Conservation (phyloP, 192 early-diverging fungal genomes). For the Linnemannia zychae region DNA sequence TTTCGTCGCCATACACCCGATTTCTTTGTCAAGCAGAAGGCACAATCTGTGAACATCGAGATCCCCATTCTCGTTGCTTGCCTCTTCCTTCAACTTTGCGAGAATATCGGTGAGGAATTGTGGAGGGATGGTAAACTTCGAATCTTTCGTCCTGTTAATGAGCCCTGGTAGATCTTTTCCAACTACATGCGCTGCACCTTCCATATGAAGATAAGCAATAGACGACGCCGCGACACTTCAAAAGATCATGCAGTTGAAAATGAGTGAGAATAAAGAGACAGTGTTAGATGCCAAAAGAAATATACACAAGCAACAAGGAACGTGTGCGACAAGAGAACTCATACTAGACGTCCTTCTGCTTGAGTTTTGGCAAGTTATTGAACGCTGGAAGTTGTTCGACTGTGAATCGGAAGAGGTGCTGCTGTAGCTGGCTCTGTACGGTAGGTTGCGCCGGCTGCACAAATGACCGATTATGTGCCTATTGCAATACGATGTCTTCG, state of each 20-base stretch:
- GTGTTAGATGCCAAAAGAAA: not conserved
- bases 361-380: slow-evolving; percentile 10
- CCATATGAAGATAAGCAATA: slow-evolving; percentile 7
- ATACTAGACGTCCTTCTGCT: slow-evolving; percentile 29
- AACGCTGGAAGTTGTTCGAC: slow-evolving; percentile 7
- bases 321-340: not conserved
- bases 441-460: slow-evolving; percentile 2
- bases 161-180: not conserved
- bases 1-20: slow-evolving; percentile 10
- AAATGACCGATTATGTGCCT: slow-evolving; percentile 10
- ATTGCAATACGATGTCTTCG: not conserved
- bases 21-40: slow-evolving; percentile 12
- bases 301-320: not conserved
- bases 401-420: not conserved
- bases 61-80: slow-evolving; percentile 1
- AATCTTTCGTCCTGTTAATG: slow-evolving; percentile 2
- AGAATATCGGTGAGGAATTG: slow-evolving; percentile 6
- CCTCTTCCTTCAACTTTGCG: slow-evolving; percentile 2
- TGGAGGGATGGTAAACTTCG: not conserved
- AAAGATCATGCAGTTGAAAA: not conserved
- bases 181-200: slow-evolving; percentile 7
- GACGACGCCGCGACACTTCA: slow-evolving; percentile 16
- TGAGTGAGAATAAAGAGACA: slow-evolving; percentile 8
- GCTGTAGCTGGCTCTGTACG: not conserved
- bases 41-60: not conserved